Evolutionary conservation across 345 rosid genomes (phyloP), one percentile per base, ranked within the genome.

Genomic region (Eucalyptus polyanthemos): DNA sequence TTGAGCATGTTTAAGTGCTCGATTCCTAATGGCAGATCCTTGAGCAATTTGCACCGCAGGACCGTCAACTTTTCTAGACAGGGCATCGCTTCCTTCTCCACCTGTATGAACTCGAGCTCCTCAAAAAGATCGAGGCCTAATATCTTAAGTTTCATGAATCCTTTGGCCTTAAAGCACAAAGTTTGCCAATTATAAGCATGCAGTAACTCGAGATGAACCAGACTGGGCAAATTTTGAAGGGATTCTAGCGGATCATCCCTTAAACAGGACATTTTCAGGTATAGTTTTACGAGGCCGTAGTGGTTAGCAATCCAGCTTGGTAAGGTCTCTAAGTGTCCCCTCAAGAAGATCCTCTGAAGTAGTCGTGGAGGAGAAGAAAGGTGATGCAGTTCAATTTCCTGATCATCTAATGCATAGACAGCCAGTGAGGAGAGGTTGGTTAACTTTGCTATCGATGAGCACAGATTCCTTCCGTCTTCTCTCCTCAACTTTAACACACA

Each of bases 391-490:
- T 93, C 93, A 19, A 91, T 86, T 89, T 92, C 86, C 87, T 93
- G 92, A 11, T 87, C 86, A 6, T 91, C 92, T 24, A 86, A 25
- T n/a, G 95, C 89, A 87, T 45, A 69, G 22, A 93, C 67, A 6
- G 95, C 91, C 54, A 94, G 54, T 24, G 94, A 88, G 8, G 89
- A 92, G 42, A 93, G 95, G 53, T 87, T 87, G 27, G 54, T 89
- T 85, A 92, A 69, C 87, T 89, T 88, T 49, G 80, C 80, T 29
- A 94, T 89, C 24, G 93, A 92, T 5, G 83, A 87, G 72, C 94
- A 94, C 56, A 94, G 34, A 58, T 44, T 60, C 42, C 81, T 58
- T 69, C 94, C 95, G 49, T 93, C 90, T 92, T 92, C 93, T 72
- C 42, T 89, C 47, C 90, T 93, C 88, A 94, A 40, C 72, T 92